phyloP scores from a whole-genome alignment of 108 stramenopile species.

The Pseudonitzschia multistriata region DNA sequence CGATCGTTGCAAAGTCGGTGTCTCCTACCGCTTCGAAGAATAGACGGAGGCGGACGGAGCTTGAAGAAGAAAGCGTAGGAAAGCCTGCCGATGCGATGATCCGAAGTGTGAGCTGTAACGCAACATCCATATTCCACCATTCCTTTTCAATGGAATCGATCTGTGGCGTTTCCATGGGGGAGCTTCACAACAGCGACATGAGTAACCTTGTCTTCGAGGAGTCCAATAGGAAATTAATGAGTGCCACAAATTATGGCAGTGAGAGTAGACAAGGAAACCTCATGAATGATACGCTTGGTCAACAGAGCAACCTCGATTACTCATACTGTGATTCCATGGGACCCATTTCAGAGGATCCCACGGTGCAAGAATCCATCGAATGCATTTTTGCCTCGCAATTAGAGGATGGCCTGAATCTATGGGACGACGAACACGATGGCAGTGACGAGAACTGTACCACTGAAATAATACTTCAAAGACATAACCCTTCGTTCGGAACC shows the following conservation, averaged over 20 bases:
- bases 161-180: neutral
- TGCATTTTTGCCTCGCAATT: slow-evolving; percentile 59
- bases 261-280: neutral
- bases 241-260: neutral
- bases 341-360: slow-evolving; percentile 45
- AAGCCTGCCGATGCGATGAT: neutral
- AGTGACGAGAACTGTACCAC: neutral
- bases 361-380: slow-evolving; percentile 60
- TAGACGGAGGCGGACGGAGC: neutral
- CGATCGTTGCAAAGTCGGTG: neutral
- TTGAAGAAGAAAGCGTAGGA: neutral
- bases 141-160: slow-evolving; percentile 6
- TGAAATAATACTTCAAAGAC: neutral
- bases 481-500: neutral
- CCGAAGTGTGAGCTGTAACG: neutral
- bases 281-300: neutral
- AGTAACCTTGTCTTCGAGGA: neutral
- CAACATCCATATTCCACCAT: slow-evolving; percentile 6
- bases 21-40: neutral
- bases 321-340: neutral
- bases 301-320: neutral
- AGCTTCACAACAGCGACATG: neutral
- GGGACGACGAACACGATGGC: slow-evolving; percentile 34
- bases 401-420: slow-evolving; percentile 33
- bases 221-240: neutral